Conservation (phyloP, 495 filamentous ascomycete genomes). For the Pyronema domesticum region DNA sequence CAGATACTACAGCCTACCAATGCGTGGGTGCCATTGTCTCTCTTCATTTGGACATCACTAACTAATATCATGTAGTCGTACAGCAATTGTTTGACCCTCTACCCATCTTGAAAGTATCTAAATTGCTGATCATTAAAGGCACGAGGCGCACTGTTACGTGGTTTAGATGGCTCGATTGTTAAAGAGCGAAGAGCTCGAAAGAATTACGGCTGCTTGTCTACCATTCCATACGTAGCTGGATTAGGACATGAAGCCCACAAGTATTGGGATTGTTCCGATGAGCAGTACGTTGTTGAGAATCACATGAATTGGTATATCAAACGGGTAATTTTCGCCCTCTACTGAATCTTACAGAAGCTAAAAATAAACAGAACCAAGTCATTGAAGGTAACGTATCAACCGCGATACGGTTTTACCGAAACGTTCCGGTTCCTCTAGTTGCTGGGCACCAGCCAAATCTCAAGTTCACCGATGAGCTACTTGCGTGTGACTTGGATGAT, state of each 20-base stretch:
- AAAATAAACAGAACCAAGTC: not conserved
- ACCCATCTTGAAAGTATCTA: not conserved
- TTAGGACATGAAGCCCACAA: not conserved
- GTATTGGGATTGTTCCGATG: not conserved
- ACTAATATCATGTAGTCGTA: conserved; percentile 9
- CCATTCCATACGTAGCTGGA: not conserved
- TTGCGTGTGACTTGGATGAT: not conserved
- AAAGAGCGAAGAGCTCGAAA: conserved; percentile 14
- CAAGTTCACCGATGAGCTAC: not conserved
- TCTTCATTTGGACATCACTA: conserved; percentile 11
- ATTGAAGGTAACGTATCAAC: not conserved
- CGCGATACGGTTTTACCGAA: not conserved
- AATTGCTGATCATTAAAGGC: conserved; percentile 16
- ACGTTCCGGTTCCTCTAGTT: not conserved
- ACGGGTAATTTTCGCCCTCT: not conserved
- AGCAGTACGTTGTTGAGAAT: not conserved
- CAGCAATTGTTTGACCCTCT: conserved; percentile 14
- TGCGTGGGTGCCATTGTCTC: conserved; percentile 25
- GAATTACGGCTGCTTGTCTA: conserved; percentile 7
- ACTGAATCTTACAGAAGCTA: not conserved
- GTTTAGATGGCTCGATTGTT: conserved; percentile 18
- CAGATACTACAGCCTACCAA: conserved; percentile 44
- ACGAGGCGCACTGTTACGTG: conserved; percentile 16
- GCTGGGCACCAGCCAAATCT: not conserved
- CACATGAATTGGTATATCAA: conserved; percentile 3